These are phyloP conservation scores for Lentithecium fluviatile DNA, from an alignment of 495 filamentous ascomycete genomes.

Conservation along the genomic window DNA sequence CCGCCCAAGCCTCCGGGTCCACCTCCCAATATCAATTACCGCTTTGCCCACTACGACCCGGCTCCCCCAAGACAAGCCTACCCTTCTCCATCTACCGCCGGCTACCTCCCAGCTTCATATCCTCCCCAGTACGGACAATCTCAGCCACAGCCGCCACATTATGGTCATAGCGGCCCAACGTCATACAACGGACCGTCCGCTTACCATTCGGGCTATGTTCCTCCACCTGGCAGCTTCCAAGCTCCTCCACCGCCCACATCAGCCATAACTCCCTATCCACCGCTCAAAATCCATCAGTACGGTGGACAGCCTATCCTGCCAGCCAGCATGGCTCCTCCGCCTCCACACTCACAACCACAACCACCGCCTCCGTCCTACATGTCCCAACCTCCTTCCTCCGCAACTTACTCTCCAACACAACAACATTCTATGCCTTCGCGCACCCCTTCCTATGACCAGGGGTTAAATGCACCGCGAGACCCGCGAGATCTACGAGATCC, in stretches of 20 bases:
- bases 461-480: no score
- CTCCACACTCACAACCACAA: conserved; percentile 7
- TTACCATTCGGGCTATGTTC: conserved; percentile 22
- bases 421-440: conserved; percentile 1
- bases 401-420: conserved; percentile 1
- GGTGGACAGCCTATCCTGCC: conserved; percentile 33
- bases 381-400: not conserved
- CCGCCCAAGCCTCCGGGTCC: conserved; percentile 17
- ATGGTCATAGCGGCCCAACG: not conserved
- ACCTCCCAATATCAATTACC: conserved; percentile 11
- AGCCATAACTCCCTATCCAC: conserved; percentile 20
- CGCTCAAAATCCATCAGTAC: conserved; percentile 29
- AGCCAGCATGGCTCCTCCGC: conserved; percentile 28
- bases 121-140: not conserved
- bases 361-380: not conserved
- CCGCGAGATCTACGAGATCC: no score
- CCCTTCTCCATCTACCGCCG: conserved; percentile 1
- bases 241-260: conserved; percentile 24
- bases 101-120: conserved; percentile 11
- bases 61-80: conserved; percentile 8
- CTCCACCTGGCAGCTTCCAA: conserved; percentile 28
- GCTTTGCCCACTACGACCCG: conserved; percentile 22
- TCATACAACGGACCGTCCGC: not conserved
- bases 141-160: conserved; percentile 16
- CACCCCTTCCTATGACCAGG: not conserved